These are phyloP conservation scores for Eustoma russellianum DNA, from an alignment of 257 asterid genomes.

Conservation along the genomic window DNA sequence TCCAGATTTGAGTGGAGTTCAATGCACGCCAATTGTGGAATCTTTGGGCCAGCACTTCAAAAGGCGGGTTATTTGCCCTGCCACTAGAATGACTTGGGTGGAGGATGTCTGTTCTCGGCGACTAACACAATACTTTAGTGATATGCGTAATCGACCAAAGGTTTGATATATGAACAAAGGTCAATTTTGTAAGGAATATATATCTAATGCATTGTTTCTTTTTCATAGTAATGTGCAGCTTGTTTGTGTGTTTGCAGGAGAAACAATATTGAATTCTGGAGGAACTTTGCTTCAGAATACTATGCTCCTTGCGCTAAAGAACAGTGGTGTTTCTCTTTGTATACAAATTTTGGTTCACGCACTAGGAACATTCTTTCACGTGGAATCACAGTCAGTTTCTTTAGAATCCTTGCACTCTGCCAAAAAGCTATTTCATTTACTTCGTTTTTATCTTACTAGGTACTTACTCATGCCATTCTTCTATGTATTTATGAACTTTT, in stretches of 20 bases:
- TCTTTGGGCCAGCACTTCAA: slow-evolving; percentile 17
- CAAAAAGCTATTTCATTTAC: not conserved
- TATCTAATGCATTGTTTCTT: too few relatives aligned
- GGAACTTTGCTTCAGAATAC: slow-evolving; percentile 44
- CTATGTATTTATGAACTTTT: not conserved
- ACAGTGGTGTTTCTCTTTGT: slow-evolving; percentile 57
- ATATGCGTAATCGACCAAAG: slow-evolving; percentile 31
- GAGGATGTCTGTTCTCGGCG: slow-evolving; percentile 34
- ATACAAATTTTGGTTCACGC: slow-evolving; percentile 27
- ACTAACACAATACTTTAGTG: slow-evolving; percentile 30
- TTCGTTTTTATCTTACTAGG: not conserved
- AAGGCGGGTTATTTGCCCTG: slow-evolving; percentile 20
- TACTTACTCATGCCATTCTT: not conserved
- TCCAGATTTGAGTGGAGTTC: slow-evolving; percentile 15
- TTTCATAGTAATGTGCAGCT: not conserved
- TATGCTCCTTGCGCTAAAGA: slow-evolving; percentile 45
- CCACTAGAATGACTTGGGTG: slow-evolving; percentile 13
- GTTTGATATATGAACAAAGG: slow-evolving; percentile 20
- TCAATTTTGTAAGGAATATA: too few relatives aligned
- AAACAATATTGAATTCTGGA: slow-evolving; percentile 44
- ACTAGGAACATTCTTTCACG: slow-evolving; percentile 28
- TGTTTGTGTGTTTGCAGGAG: slow-evolving; percentile 23
- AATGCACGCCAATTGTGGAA: slow-evolving; percentile 14
- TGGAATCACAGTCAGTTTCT: slow-evolving; percentile 35
- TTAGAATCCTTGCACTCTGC: slow-evolving; percentile 1